Evolutionary conservation across 768 basidiomycete genomes (phyloP).

Genomic region (Lyophyllum decastes): DNA sequence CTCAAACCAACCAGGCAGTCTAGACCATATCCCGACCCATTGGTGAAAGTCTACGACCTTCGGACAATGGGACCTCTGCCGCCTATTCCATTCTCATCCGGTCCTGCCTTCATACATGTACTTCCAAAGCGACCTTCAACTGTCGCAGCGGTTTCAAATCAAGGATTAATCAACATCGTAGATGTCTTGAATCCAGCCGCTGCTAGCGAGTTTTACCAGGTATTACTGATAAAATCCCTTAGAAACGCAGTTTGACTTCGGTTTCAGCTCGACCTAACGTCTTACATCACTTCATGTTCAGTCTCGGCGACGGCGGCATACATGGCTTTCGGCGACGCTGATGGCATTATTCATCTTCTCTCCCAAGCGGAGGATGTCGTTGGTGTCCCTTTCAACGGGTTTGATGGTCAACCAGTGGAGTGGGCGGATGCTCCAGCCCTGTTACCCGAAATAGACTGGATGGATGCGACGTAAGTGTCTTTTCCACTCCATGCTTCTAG

Average conservation of each 20-base stretch:
- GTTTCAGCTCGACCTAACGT: slow-evolving; percentile 64
- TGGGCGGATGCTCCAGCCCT: slow-evolving; percentile 78
- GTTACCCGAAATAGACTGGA: slow-evolving; percentile 78
- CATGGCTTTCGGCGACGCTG: slow-evolving; percentile 88
- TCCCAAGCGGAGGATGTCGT: slow-evolving; percentile 68
- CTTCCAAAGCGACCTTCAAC: slow-evolving; percentile 77
- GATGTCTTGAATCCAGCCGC: slow-evolving; percentile 75
- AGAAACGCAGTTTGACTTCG: slow-evolving; percentile 2
- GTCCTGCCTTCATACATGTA: slow-evolving; percentile 82
- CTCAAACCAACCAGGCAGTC: slow-evolving; percentile 59
- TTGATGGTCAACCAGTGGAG: slow-evolving; percentile 82
- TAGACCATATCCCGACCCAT: slow-evolving; percentile 84
- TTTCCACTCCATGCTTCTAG: not conserved
- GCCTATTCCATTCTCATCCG: slow-evolving; percentile 84
- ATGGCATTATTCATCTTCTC: slow-evolving; percentile 81
- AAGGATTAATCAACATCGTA: slow-evolving; percentile 84
- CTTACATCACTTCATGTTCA: slow-evolving; percentile 78
- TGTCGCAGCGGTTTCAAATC: slow-evolving; percentile 73
- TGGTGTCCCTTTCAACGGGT: slow-evolving; percentile 81
- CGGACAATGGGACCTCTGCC: slow-evolving; percentile 81
- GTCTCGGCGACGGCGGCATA: slow-evolving; percentile 89
- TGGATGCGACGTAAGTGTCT: slow-evolving; percentile 67
- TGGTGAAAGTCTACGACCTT: slow-evolving; percentile 91
- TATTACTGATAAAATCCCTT: slow-evolving; percentile 25
- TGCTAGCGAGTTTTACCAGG: slow-evolving; percentile 80